Base-by-base conservation (phyloP, 164 flowering plant genomes). In the Vitis labrusca region DNA sequence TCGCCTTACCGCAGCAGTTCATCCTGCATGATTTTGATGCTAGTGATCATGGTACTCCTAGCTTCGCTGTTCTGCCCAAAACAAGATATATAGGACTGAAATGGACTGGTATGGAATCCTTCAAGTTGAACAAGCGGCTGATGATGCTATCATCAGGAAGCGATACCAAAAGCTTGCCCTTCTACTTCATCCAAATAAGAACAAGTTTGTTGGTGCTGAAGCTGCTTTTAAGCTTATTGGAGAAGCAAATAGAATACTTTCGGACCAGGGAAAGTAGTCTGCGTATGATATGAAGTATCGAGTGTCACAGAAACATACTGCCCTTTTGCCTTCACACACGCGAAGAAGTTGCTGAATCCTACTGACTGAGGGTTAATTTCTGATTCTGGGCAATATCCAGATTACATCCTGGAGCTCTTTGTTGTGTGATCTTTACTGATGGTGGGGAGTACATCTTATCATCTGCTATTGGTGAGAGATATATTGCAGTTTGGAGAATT, bases 401-500 rank as follows among this genome's bases (percentile, higher is more conserved):
- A 19, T 1, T 19, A 1, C 99, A 95, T 81, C 93, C 98, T 72
- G 99, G 85, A 65, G 78, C 88, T 74, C 94, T 89, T 50, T 92
- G 91, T 9, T 83, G 88, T 74, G 81, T 95, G 91, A 74, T 76
- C 65, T 93, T 90, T 71, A 79, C 83, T 63, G 96, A 95, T 67
- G 93, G 93, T 85, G 93, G 97, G 37, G 84, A 80, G 50, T 88
- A 85, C 68, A 69, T 93, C 47, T 80, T 95, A n/a, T 95, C 99
- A 55, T 95, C 93, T 78, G 89, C 98, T 69, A 83, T 70, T 73
- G 94, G 92, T 59, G 99, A 95, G 80, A 89, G 90, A 80, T 84
- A 89, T 79, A 47, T 93, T 76, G 93, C 92, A 55, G 56, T 91
- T 3, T 95, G 99, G 99, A 83, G 77, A 68, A 67, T 85, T 66